Evolutionary conservation across 192 early-diverging fungal genomes (phyloP), one percentile per base, ranked within the genome.

Genomic region (Coemansia sp.): DNA sequence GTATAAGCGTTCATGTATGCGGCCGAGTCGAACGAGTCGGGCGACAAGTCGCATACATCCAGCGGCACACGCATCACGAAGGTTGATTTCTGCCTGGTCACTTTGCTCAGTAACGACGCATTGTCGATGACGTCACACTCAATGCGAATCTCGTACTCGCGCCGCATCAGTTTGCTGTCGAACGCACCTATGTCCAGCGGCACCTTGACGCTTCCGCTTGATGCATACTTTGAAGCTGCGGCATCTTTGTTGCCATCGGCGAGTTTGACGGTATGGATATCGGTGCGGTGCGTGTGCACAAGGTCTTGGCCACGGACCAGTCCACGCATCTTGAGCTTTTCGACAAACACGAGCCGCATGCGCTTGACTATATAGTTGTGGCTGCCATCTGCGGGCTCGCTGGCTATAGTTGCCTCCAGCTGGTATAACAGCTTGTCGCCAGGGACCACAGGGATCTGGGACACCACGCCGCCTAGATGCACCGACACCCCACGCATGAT

Each of bases 121-220:
- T 56, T 40, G 40, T 72, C 67, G 8, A 58, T 60, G 18, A 79
- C 64, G 25, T 79, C 76, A 16, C 67, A 79, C 46, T 79, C 76
- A 25, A 79, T 45, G 4, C 76, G 76, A 18, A 70, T 23, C 53
- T 72, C 63, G 45, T 79, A 79, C 4, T 20, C 30, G 18, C 76
- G 67, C 4, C 59, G 65, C 26, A 79, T 34, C 55, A 65, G 76
- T 64, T 79, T 79, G 46, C 76, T 71, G 42, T 73, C 67, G 18
- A 79, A 79, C 33, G 70, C 67, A 21, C 76, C 72, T 55, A 79
- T 61, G 18, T 79, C 76, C 23, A 72, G 53, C 1, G 71, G 76
- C 37, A 79, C 42, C 10, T 57, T 67, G 18, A 79, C 26, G 30
- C 60, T 34, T 4, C 70, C 75, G 26, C 37, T 67, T 1, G 70